phyloP scores from a whole-genome alignment of 495 filamentous ascomycete genomes.

The Saxophila tyrrhenica region DNA sequence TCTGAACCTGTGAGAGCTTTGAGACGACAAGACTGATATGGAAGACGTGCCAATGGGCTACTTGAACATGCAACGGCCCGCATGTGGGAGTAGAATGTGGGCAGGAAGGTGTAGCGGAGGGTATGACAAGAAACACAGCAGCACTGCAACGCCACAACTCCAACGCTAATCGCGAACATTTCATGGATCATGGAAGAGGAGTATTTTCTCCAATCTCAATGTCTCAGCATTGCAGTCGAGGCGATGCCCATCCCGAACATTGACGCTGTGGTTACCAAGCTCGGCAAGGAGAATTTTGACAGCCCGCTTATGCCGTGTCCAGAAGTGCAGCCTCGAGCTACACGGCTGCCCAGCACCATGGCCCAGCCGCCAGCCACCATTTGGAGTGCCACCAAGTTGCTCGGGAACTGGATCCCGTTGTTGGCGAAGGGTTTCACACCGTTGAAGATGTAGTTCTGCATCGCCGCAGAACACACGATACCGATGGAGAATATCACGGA shows the following conservation, averaged over 20 bases:
- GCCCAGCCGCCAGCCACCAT: conserved; percentile 38
- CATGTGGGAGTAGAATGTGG: too few species aligned
- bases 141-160: not conserved
- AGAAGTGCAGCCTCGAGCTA: conserved; percentile 48
- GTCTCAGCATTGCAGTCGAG: not conserved
- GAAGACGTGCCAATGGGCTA: not conserved
- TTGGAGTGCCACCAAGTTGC: conserved; percentile 8
- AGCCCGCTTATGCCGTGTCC: conserved; percentile 51
- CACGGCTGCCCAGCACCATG: conserved; percentile 41
- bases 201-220: not conserved
- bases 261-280: conserved; percentile 39
- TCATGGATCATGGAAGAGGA: not conserved
- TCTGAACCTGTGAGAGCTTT: not conserved
- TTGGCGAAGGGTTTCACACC: not conserved
- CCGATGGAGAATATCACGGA: conserved; percentile 36
- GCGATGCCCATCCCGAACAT: conserved; percentile 39
- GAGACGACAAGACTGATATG: not conserved
- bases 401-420: conserved; percentile 6
- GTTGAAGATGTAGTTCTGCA: not conserved
- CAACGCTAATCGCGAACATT: not conserved
- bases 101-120: too few species aligned
- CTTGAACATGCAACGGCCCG: too few species aligned
- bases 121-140: too few species aligned
- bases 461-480: conserved; percentile 3
- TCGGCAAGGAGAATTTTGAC: conserved; percentile 38